Conservation (phyloP, 2,329 filamentous ascomycete genomes). For the Phaeosphaeria sp. region DNA sequence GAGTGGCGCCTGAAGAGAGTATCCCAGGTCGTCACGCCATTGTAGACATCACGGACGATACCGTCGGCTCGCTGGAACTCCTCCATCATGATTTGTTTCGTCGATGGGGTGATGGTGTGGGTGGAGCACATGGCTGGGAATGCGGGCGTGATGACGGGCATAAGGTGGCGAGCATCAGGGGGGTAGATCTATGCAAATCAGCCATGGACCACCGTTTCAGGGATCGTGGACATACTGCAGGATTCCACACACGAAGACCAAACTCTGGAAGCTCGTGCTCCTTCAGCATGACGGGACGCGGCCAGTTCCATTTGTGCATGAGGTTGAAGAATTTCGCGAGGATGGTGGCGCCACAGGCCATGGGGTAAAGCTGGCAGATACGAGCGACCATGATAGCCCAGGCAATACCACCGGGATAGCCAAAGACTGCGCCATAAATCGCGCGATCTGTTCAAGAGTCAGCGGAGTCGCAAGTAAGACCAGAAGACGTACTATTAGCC, state of each 20-base stretch:
- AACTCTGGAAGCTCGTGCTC: slow-evolving; percentile 82
- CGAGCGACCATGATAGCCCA: slow-evolving; percentile 98
- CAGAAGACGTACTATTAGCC: slow-evolving; percentile 70
- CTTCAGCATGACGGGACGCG: slow-evolving; percentile 89
- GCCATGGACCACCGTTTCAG: slow-evolving; percentile 12
- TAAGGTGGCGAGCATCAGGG: slow-evolving; percentile 83
- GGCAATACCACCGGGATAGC: slow-evolving; percentile 94
- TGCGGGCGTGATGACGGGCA: slow-evolving; percentile 97
- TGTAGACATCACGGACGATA: slow-evolving; percentile 80
- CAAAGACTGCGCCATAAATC: slow-evolving; percentile 95
- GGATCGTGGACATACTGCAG: slow-evolving; percentile 65
- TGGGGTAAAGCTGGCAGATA: slow-evolving; percentile 94
- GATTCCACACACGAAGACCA: slow-evolving; percentile 92
- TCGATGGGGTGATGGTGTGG: slow-evolving; percentile 89
- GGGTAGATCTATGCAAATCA: slow-evolving; percentile 69
- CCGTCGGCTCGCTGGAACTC: slow-evolving; percentile 81
- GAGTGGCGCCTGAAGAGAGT: slow-evolving; percentile 88
- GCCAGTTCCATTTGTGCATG: slow-evolving; percentile 92
- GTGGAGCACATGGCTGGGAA: slow-evolving; percentile 98
- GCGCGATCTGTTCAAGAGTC: slow-evolving; percentile 65
- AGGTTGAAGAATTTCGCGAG: slow-evolving; percentile 95
- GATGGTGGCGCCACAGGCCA: slow-evolving; percentile 85
- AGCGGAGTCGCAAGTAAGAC: slow-evolving; percentile 1
- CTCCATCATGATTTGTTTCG: slow-evolving; percentile 80
- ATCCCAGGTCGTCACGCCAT: slow-evolving; percentile 79